Evolutionary conservation across 208 protist genomes (phyloP).

Genomic region (Novymonas esmeraldas): DNA sequence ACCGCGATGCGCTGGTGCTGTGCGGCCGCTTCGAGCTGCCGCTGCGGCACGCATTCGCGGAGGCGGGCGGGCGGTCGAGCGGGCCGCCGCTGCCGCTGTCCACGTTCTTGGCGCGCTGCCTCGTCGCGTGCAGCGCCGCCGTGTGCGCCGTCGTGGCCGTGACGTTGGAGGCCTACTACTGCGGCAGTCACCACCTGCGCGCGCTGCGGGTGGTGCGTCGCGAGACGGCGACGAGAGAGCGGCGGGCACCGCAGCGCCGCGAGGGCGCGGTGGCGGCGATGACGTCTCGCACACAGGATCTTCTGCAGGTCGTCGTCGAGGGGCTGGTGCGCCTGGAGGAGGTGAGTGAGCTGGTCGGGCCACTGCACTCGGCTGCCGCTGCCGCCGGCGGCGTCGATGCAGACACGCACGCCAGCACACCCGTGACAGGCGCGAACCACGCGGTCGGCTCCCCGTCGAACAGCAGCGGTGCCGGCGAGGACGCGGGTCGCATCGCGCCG

Average conservation of each 20-base stretch:
- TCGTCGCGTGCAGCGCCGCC: slow-evolving; percentile 68
- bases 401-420: neutral
- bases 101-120: slow-evolving; percentile 42
- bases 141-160: slow-evolving; percentile 68
- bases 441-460: neutral
- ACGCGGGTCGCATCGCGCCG: too few relatives aligned
- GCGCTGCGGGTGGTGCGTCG: slow-evolving; percentile 13
- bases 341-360: slow-evolving; percentile 39
- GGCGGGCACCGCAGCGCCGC: slow-evolving; percentile 7
- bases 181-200: slow-evolving; percentile 28
- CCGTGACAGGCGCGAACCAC: neutral
- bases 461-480: neutral
- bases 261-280: slow-evolving; percentile 16
- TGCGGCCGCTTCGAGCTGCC: slow-evolving; percentile 67
- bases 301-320: slow-evolving; percentile 78
- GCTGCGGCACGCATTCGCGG: slow-evolving; percentile 41
- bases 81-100: slow-evolving; percentile 14
- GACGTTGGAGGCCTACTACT: slow-evolving; percentile 43
- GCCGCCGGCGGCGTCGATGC: neutral
- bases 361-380: slow-evolving; percentile 14
- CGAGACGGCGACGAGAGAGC: slow-evolving; percentile 15
- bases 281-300: slow-evolving; percentile 48
- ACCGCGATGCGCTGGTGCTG: slow-evolving; percentile 59
- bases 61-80: slow-evolving; percentile 8
- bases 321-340: slow-evolving; percentile 78